Percentiles rank a stretch among this genome's conserved stretches.
phyloP scores from a whole-genome alignment of 306 rosid species.

The Cicer cuneatum region DNA sequence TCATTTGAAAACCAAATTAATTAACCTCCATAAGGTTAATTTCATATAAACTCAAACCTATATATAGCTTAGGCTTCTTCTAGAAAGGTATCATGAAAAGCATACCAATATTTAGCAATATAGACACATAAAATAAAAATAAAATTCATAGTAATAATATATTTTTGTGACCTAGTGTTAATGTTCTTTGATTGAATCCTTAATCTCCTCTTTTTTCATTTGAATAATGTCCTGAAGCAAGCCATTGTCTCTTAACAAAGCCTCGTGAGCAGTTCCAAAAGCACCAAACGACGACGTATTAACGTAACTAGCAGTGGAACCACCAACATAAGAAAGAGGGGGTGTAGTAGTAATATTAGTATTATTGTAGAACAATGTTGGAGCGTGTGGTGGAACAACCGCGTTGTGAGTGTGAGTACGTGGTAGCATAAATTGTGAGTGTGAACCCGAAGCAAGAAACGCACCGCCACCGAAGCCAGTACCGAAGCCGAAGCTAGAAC shows the following conservation, averaged over 20 bases:
- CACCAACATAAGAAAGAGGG: slow-evolving; percentile 42
- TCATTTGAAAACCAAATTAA: slow-evolving; percentile 41
- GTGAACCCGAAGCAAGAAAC: slow-evolving; percentile 13
- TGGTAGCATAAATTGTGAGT: slow-evolving; percentile 26
- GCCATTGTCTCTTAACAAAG: slow-evolving; percentile 65
- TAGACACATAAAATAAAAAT: not conserved
- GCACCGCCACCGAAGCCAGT: not conserved
- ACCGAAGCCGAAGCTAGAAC: slow-evolving; percentile 42
- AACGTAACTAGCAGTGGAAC: slow-evolving; percentile 6
- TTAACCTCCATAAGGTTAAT: slow-evolving; percentile 18
- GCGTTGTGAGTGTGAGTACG: not conserved
- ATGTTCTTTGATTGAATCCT: slow-evolving; percentile 38
- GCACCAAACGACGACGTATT: slow-evolving; percentile 45
- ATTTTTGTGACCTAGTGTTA: slow-evolving; percentile 28
- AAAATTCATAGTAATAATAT: slow-evolving; percentile 4
- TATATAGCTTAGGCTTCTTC: not conserved
- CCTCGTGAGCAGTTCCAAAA: slow-evolving; percentile 10
- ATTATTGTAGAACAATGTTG: slow-evolving; percentile 45
- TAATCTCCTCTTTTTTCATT: slow-evolving; percentile 53
- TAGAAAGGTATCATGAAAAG: not conserved
- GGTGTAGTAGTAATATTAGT: slow-evolving; percentile 9
- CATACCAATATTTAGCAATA: not conserved
- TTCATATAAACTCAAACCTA: slow-evolving; percentile 27
- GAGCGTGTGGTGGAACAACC: slow-evolving; percentile 1
- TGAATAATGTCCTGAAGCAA: slow-evolving; percentile 77